These are phyloP conservation scores for Linderina pennispora DNA, from an alignment of 192 early-diverging fungal species.

Conservation along the genomic window DNA sequence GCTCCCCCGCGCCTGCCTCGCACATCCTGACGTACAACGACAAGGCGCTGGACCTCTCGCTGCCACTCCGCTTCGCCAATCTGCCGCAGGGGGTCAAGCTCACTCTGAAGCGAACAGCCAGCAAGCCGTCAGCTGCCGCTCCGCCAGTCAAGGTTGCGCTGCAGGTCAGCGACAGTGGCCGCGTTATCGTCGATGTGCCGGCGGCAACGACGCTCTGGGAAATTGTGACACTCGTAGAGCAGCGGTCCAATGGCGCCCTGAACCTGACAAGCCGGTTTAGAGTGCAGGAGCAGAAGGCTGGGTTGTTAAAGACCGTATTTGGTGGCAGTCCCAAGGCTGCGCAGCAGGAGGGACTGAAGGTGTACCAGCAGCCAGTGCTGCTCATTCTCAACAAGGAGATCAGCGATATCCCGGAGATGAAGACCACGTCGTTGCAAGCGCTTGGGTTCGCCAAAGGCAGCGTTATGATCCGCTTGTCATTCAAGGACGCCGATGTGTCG, in stretches of 20 bases:
- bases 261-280: constrained; percentile 18
- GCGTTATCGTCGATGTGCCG: constrained; percentile 59
- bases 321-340: not conserved
- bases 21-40: constrained; percentile 63
- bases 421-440: constrained; percentile 61
- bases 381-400: constrained; percentile 48
- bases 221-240: constrained; percentile 14
- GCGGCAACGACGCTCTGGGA: constrained; percentile 62
- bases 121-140: not conserved
- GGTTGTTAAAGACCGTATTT: constrained; percentile 1
- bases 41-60: constrained; percentile 61
- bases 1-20: constrained; percentile 46
- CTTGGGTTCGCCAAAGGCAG: constrained; percentile 65
- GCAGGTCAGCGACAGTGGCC: constrained; percentile 62
- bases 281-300: not conserved
- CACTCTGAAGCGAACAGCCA: constrained; percentile 31
- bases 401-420: constrained; percentile 50
- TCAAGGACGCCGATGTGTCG: constrained; percentile 45
- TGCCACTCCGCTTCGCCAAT: constrained; percentile 75
- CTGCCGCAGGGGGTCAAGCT: constrained; percentile 75
- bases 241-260: constrained; percentile 8
- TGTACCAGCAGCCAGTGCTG: constrained; percentile 28
- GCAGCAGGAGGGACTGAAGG: not conserved
- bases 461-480: constrained; percentile 64
- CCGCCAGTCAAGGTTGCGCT: constrained; percentile 57